Conservation (phyloP, 306 rosid species). For the Pueraria montana region DNA sequence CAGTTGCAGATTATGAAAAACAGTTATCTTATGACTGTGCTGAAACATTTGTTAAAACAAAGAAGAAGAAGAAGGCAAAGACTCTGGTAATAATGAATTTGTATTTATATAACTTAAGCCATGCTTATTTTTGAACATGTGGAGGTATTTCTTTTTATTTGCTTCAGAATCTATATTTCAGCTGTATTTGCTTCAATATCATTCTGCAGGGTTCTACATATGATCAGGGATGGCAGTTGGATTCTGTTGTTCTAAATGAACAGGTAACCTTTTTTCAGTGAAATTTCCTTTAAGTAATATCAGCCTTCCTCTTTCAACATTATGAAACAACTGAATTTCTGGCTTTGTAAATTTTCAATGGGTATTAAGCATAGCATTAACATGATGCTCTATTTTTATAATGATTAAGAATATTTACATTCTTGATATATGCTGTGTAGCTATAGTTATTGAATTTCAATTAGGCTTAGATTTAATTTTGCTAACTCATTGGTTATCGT, state of each 20-base stretch:
- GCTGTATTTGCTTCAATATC: constrained; percentile 52
- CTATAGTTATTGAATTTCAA: background rate
- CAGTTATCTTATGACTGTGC: constrained; percentile 72
- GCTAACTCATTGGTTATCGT: background rate
- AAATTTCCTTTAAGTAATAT: constrained; percentile 25
- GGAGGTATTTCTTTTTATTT: background rate
- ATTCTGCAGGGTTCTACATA: constrained; percentile 68
- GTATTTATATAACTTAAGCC: constrained; percentile 20
- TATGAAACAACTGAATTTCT: constrained; percentile 9
- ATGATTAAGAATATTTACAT: constrained; percentile 8
- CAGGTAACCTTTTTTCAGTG: constrained; percentile 56
- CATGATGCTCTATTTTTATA: constrained; percentile 12
- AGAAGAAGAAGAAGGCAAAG: constrained; percentile 82
- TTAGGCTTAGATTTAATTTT: constrained; percentile 14
- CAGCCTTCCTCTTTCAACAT: constrained; percentile 16
- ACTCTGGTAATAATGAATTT: constrained; percentile 64
- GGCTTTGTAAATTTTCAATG: background rate
- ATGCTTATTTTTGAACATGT: constrained; percentile 19
- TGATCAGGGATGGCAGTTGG: constrained; percentile 85
- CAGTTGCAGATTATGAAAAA: constrained; percentile 76
- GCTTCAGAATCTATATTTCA: constrained; percentile 22
- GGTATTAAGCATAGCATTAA: constrained; percentile 5
- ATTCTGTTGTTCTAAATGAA: constrained; percentile 65
- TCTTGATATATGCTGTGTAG: background rate
- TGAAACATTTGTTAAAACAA: constrained; percentile 80